Evolutionary conservation across 2,329 filamentous ascomycete species (phyloP).

Genomic region (Grosmannia huntii): DNA sequence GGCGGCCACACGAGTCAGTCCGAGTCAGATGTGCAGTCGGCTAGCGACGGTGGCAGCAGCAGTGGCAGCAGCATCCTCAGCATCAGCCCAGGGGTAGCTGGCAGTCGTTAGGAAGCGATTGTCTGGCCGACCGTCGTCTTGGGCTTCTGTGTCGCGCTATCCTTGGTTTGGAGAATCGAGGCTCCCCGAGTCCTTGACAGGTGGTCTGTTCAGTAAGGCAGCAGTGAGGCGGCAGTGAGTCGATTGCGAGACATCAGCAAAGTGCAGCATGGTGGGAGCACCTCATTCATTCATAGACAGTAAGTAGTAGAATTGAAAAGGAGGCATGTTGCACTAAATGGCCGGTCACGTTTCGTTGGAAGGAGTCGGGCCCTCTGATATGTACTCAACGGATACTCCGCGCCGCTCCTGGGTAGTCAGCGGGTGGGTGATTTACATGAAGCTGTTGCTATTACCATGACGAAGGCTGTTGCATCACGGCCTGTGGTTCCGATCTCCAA

Average conservation of each 20-base stretch:
- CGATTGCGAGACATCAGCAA: no score
- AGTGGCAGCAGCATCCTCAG: background rate
- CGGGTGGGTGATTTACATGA: background rate
- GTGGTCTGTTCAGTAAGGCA: no score
- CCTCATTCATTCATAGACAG: no score
- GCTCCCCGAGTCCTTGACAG: no score
- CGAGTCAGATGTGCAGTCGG: conserved; percentile 10
- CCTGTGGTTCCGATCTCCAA: no score
- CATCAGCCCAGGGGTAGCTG: background rate
- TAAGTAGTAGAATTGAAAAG: no score
- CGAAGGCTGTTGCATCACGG: no score
- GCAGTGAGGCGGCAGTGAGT: no score
- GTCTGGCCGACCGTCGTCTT: background rate
- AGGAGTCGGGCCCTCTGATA: background rate
- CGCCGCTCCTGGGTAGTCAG: conserved; percentile 40
- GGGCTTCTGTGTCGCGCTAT: background rate
- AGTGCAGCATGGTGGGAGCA: no score
- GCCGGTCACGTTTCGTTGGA: background rate
- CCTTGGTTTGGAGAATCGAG: background rate
- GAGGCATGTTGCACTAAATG: no score
- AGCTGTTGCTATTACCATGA: conserved; percentile 34
- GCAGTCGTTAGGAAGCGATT: background rate
- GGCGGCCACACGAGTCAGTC: conserved; percentile 5
- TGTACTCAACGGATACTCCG: conserved; percentile 51
- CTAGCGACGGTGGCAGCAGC: conserved; percentile 11